phyloP scores from a whole-genome alignment of 2,329 filamentous ascomycete species.

The Beauveria medogensis region DNA sequence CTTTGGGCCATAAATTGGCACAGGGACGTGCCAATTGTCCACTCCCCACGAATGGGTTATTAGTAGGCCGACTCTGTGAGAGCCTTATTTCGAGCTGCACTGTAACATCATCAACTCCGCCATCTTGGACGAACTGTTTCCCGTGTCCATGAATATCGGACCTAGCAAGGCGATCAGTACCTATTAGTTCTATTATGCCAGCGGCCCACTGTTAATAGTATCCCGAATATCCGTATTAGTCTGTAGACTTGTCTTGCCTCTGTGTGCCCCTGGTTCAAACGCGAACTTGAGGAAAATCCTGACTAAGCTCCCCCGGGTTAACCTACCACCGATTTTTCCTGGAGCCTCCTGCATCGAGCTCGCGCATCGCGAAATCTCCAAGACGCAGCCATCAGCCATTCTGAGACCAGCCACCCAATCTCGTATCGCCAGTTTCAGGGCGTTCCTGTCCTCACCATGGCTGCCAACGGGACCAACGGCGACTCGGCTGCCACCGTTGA shows the following conservation, averaged over 20 bases:
- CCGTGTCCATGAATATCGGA: background rate
- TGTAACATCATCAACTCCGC: no score
- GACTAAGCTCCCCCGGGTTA: slow-evolving; percentile 2
- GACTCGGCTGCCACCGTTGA: slow-evolving; percentile 48
- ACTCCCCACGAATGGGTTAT: background rate
- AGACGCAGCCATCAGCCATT: background rate
- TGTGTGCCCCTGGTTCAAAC: background rate
- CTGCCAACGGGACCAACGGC: slow-evolving; percentile 39
- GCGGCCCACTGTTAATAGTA: background rate
- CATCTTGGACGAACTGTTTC: background rate
- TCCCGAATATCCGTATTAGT: background rate
- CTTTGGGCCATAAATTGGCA: background rate
- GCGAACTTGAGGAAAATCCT: background rate
- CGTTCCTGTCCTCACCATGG: slow-evolving; percentile 22
- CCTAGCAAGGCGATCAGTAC: background rate
- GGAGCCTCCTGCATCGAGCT: background rate
- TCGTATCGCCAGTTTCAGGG: background rate
- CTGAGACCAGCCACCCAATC: background rate
- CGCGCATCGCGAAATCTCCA: slow-evolving; percentile 9
- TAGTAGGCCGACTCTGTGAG: no score
- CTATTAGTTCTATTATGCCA: background rate
- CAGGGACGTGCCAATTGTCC: background rate
- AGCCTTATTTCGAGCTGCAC: no score
- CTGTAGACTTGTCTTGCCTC: background rate
- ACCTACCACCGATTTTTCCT: background rate